Conservation (phyloP, 1,139 yeast species). For the Magnusiomyces fungicola region DNA sequence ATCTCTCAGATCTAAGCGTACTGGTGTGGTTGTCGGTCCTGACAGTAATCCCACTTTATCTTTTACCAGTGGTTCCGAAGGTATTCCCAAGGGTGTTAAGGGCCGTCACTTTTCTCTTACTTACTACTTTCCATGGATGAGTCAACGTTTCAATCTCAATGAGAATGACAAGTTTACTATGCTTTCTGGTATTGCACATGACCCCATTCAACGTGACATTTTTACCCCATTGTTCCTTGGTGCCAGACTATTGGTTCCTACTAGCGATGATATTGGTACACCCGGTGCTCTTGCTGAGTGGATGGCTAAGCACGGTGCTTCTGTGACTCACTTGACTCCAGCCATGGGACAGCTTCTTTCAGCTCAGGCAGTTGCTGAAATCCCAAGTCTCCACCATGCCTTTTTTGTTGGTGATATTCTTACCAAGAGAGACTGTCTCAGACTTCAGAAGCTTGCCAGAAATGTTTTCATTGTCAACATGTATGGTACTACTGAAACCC, state of each 20-base stretch:
- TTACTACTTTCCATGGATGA: conserved; percentile 98
- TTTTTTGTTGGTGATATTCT: conserved; percentile 97
- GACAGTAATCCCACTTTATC: conserved; percentile 95
- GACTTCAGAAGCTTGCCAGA: conserved; percentile 85
- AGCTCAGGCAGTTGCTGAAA: conserved; percentile 90
- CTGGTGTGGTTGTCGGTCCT: conserved; percentile 95
- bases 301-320: conserved; percentile 88
- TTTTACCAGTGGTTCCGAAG: conserved; percentile 98
- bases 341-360: conserved; percentile 98
- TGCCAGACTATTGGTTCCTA: conserved; percentile 86
- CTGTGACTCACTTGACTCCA: conserved; percentile 96
- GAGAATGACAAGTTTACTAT: conserved; percentile 86
- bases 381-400: conserved; percentile 86
- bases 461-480: conserved; percentile 89
- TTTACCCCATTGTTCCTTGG: conserved; percentile 96
- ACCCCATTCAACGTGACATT: conserved; percentile 98
- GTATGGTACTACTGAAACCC: conserved; percentile 99
- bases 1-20: conserved; percentile 44
- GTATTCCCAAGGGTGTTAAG: conserved; percentile 95
- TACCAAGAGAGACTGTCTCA: conserved; percentile 91
- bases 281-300: conserved; percentile 96
- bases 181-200: conserved; percentile 98
- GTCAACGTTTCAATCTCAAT: conserved; percentile 68
- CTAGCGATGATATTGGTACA: conserved; percentile 95
- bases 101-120: conserved; percentile 97